Evolutionary conservation across 106 monocot genomes (phyloP).

Genomic region (Ottelia alismoides): DNA sequence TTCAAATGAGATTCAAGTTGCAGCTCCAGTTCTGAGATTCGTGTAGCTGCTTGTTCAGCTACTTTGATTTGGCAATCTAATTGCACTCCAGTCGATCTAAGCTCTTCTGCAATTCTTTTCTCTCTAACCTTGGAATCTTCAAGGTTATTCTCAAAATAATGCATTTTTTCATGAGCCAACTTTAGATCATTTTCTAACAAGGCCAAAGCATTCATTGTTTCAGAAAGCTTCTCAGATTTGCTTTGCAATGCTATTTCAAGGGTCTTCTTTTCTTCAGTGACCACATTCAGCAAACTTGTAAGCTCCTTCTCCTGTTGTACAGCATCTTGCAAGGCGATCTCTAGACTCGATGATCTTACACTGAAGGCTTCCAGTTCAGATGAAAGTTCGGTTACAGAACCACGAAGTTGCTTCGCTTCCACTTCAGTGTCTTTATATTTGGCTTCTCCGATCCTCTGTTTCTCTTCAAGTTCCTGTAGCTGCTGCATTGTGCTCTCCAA

Average conservation of each 20-base stretch:
- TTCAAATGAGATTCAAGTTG: conserved; percentile 28
- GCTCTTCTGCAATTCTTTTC: conserved; percentile 30
- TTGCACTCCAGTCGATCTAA: conserved; percentile 37
- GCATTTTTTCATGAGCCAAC: conserved; percentile 20
- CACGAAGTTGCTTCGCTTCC: not conserved
- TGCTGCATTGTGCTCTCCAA: conserved; percentile 23
- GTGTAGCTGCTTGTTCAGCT: conserved; percentile 33
- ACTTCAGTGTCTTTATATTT: conserved; percentile 5
- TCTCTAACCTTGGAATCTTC: conserved; percentile 39
- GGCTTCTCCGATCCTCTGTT: not conserved
- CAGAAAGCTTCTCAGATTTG: conserved; percentile 1
- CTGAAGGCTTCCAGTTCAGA: conserved; percentile 7
- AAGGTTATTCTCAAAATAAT: conserved; percentile 26
- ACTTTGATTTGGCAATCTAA: conserved; percentile 37
- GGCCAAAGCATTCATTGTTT: conserved; percentile 7
- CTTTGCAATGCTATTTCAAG: conserved; percentile 1
- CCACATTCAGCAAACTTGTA: not conserved
- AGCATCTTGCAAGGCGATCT: conserved; percentile 3
- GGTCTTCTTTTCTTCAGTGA: conserved; percentile 8
- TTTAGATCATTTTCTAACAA: conserved; percentile 4
- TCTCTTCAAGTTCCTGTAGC: conserved; percentile 6
- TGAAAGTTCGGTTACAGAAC: conserved; percentile 3
- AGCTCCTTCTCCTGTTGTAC: conserved; percentile 7
- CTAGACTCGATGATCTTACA: conserved; percentile 9
- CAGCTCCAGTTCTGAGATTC: conserved; percentile 46